phyloP scores from a whole-genome alignment of 192 early-diverging fungal genomes.

The Linnemannia schmuckeri region DNA sequence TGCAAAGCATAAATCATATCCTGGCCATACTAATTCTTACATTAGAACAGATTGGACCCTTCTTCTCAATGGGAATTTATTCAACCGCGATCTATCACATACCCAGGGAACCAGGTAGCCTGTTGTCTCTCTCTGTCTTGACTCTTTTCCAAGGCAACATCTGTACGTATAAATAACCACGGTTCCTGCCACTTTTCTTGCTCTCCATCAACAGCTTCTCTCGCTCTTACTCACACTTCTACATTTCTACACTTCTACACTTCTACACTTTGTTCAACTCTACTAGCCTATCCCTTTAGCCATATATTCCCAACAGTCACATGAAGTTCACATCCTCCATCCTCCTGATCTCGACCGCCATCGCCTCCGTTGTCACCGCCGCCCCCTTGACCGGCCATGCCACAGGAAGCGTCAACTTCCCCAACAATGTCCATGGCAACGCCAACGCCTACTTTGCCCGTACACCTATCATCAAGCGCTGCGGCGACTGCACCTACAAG shows the following conservation, averaged over 20 bases:
- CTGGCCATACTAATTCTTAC: slow-evolving; percentile 6
- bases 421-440: neutral
- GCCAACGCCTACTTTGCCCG: neutral
- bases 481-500: slow-evolving; percentile 17
- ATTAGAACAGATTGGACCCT: neutral
- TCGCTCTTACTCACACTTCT: neutral
- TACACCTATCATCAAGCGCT: slow-evolving; percentile 4
- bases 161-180: neutral
- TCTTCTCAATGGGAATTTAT: neutral
- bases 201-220: neutral
- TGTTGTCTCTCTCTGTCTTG: neutral
- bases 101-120: neutral
- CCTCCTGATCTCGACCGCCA: slow-evolving; percentile 33
- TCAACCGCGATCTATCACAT: neutral
- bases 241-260: no score
- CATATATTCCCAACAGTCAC: neutral
- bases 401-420: neutral
- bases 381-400: neutral
- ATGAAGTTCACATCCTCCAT: slow-evolving; percentile 38
- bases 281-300: neutral
- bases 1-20: neutral
- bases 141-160: neutral
- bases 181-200: neutral
- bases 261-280: neutral
- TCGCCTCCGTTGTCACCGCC: slow-evolving; percentile 27